These are phyloP conservation scores for Diaporthe vexans DNA, from an alignment of 2,329 filamentous ascomycete species.

Conservation along the genomic window DNA sequence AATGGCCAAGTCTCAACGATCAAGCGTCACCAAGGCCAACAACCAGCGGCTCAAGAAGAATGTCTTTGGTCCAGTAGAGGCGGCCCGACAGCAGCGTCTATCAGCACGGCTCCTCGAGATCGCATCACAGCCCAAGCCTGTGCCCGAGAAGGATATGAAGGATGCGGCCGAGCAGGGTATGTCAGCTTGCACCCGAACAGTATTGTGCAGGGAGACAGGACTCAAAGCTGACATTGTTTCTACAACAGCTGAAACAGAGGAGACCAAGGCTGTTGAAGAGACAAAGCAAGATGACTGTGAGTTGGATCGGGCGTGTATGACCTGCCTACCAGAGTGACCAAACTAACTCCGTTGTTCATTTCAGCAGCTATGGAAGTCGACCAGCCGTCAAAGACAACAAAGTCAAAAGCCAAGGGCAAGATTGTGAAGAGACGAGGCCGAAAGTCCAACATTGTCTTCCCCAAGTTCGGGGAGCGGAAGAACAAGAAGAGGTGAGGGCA, in stretches of 20 bases:
- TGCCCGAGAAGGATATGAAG: constrained; percentile 53
- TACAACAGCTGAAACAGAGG: constrained; percentile 44
- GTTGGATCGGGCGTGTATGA: constrained; percentile 32
- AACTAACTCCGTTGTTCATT: not conserved
- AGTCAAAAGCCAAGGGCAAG: constrained; percentile 61
- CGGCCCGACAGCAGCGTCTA: constrained; percentile 84
- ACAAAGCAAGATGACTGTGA: constrained; percentile 50
- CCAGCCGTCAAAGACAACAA: constrained; percentile 53
- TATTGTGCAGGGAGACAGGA: not conserved
- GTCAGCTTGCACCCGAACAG: constrained; percentile 38
- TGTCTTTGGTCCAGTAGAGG: constrained; percentile 87
- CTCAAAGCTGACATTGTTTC: not conserved
- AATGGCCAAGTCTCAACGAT: constrained; percentile 91
- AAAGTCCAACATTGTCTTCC: constrained; percentile 72
- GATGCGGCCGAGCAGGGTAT: constrained; percentile 64
- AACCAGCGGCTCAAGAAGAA: constrained; percentile 83
- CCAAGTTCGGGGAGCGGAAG: constrained; percentile 67
- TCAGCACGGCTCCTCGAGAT: constrained; percentile 88
- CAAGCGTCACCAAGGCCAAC: constrained; percentile 86
- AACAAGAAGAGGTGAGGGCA: constrained; percentile 57
- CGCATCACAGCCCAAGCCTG: constrained; percentile 81
- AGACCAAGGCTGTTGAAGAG: constrained; percentile 48
- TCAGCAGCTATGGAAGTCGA: constrained; percentile 71
- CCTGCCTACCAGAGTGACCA: not conserved
- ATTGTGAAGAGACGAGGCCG: constrained; percentile 70